phyloP scores from a whole-genome alignment of 371 early-diverging fungal species.

The Mortierella polycephala region DNA sequence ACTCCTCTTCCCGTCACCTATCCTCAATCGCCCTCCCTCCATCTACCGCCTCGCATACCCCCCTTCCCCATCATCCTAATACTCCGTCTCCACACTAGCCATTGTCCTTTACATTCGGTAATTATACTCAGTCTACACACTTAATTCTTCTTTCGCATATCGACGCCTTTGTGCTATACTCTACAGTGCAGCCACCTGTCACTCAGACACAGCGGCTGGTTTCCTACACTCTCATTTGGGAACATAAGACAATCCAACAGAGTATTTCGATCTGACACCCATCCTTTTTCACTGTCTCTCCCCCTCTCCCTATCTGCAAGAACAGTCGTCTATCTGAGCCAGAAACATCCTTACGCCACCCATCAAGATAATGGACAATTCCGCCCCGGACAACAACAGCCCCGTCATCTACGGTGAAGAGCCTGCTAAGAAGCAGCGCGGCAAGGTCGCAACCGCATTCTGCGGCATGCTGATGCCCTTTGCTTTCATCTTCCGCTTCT shows the following conservation, averaged over 20 bases:
- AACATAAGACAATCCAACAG: too few relatives aligned
- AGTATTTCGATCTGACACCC: too few relatives aligned
- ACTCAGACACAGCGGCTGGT: neutral
- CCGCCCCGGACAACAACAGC: neutral
- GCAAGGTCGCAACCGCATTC: neutral
- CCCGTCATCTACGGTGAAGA: slow-evolving; percentile 4
- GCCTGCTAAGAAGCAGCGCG: slow-evolving; percentile 5
- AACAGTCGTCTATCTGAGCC: too few relatives aligned
- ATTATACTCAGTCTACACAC: neutral
- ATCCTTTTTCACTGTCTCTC: too few relatives aligned
- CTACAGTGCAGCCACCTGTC: neutral
- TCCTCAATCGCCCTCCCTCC: neutral
- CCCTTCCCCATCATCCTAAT: neutral
- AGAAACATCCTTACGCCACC: too few relatives aligned
- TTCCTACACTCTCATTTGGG: too few relatives aligned
- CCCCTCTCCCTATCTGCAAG: too few relatives aligned
- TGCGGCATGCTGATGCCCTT: slow-evolving; percentile 24
- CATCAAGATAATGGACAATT: too few relatives aligned
- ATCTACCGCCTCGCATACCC: neutral
- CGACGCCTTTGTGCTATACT: neutral
- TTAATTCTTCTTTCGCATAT: neutral
- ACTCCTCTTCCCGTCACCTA: neutral
- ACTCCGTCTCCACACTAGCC: neutral
- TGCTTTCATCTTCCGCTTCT: slow-evolving; percentile 45
- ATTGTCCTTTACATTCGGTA: neutral